Conservation (phyloP, 2,329 filamentous ascomycete species). For the Cytospora mali region DNA sequence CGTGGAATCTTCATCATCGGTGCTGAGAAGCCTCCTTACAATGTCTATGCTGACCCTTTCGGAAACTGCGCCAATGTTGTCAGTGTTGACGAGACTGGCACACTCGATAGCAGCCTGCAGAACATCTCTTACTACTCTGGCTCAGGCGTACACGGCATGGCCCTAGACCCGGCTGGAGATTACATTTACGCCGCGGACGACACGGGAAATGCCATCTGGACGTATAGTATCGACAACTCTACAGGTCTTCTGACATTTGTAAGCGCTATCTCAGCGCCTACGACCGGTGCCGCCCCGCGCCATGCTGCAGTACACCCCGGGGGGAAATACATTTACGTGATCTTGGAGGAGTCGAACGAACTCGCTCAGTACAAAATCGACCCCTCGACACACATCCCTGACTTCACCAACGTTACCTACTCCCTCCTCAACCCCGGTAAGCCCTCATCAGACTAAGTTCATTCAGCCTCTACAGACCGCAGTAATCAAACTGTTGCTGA, state of each 20-base stretch:
- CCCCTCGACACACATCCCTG: slow-evolving; percentile 9
- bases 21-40: slow-evolving; percentile 20
- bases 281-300: slow-evolving; percentile 23
- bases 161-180: slow-evolving; percentile 13
- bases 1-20: slow-evolving; percentile 15
- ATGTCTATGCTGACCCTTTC: slow-evolving; percentile 29
- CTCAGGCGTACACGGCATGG: slow-evolving; percentile 32
- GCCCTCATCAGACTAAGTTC: background rate
- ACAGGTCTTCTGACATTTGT: slow-evolving; percentile 21
- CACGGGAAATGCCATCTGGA: slow-evolving; percentile 31
- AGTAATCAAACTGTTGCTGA: background rate
- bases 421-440: slow-evolving; percentile 28
- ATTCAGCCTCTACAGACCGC: background rate
- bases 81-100: slow-evolving; percentile 22
- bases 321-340: slow-evolving; percentile 29
- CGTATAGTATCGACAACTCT: slow-evolving; percentile 23
- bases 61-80: slow-evolving; percentile 31
- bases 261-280: background rate
- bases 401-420: slow-evolving; percentile 10
- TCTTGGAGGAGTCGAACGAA: slow-evolving; percentile 30
- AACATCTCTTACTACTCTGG: slow-evolving; percentile 28
- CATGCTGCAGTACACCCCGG: slow-evolving; percentile 28
- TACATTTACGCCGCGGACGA: slow-evolving; percentile 32
- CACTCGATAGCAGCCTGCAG: slow-evolving; percentile 14
- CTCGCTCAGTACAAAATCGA: slow-evolving; percentile 26